These are phyloP conservation scores for Inga oerstediana DNA, from an alignment of 306 rosid genomes.

Conservation along the genomic window DNA sequence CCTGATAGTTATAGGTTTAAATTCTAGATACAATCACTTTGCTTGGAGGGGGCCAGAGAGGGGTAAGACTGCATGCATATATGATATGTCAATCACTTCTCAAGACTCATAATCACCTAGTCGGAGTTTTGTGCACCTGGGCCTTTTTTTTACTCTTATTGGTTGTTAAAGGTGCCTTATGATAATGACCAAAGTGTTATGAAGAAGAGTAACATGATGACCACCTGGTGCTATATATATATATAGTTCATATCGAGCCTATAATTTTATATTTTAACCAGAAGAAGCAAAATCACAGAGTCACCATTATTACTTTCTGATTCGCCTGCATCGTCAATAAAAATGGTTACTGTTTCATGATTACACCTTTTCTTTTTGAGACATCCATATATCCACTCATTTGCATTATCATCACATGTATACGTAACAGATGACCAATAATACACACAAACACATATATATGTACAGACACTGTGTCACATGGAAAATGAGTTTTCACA, in stretches of 20 bases:
- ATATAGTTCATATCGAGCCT: not conserved
- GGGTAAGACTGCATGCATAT: too few species aligned
- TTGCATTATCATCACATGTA: not conserved
- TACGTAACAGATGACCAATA: not conserved
- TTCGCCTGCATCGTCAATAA: not conserved
- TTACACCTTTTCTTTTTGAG: not conserved
- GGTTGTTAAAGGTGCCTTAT: too few species aligned
- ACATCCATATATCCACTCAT: not conserved
- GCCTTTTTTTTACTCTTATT: too few species aligned
- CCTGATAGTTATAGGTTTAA: too few species aligned
- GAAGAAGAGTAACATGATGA: not conserved
- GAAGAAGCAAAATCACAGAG: not conserved
- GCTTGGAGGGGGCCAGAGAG: too few species aligned
- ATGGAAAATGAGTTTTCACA: conserved; percentile 15
- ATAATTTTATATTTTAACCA: not conserved
- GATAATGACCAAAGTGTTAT: too few species aligned
- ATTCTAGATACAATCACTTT: too few species aligned
- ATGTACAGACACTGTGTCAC: not conserved
- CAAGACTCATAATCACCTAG: too few species aligned
- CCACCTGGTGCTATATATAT: not conserved
- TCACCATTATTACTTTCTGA: not conserved
- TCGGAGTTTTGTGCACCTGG: too few species aligned
- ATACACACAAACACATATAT: too few species aligned
- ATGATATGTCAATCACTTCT: too few species aligned
- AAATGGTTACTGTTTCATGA: conserved; percentile 3